Evolutionary conservation across 352 stramenopile genomes (phyloP), one percentile per base, ranked within the genome.

Genomic region (Achlya hypogyna): DNA sequence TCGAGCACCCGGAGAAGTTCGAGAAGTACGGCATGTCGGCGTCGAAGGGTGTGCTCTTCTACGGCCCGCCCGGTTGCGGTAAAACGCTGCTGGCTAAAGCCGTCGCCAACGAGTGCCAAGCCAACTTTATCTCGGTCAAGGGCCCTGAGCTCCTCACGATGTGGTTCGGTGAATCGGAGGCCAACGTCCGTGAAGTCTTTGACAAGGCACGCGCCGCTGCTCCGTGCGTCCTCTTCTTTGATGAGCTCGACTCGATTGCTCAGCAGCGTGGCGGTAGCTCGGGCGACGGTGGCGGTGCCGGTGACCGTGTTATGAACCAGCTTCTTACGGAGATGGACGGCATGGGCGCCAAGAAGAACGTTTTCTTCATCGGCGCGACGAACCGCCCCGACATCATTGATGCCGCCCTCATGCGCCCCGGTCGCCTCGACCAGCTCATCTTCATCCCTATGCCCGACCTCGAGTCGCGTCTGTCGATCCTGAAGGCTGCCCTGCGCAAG

Each of bases 91-190:
- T 99, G 75, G 97, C 97, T n/a, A 99, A 99, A 79, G 97, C 97
- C 34, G 96, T 99, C 28, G 98, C 98, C 38, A 99, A 99, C 78
- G 98, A 99, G 78, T 99, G 97, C 80, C 94, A 99, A 71, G 96
- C 96, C 40, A 99, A 99, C 80, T 99, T 99, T 74, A 99, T 99
- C 70, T 98, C 90, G n/a, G 94, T 99, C 52, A 99, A 99, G 86
- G 97, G 96, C 56, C 97, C 98, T 20, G 98, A 99, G 78, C 86
- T 99, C 31, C 75, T 99, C 69, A 99, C 96, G 49, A 99, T 99
- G 97, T 99, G 96, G 96, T 99, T 99, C 69, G 97, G 97, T 78
- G 97, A 99, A 78, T 98, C 89, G 28, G 97, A 99, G 75, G 92
- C 93, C 18, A 99, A 99, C 75, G 96, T 99, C 25, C 96, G 97